Evolutionary conservation across 2,329 filamentous ascomycete species (phyloP), one percentile per base, ranked within the genome.

Genomic region (Blastomyces silverae): DNA sequence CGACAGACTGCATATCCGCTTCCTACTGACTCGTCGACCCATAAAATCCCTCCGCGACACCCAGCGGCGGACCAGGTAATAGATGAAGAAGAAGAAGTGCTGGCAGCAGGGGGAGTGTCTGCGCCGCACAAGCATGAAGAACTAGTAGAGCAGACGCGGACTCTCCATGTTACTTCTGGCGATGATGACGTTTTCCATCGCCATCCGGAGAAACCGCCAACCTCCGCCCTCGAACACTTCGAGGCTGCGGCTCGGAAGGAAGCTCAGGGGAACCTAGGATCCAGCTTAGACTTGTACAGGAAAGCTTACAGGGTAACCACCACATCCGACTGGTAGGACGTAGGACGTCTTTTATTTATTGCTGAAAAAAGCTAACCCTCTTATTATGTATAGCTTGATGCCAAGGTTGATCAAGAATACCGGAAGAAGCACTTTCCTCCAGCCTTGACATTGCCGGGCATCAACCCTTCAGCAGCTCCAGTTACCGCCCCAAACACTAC

Each of bases 221-320:
- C 81, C 28, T 90, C 92, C 13, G 94, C 94, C 0, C 78, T 99
- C 20, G 94, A 97, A 71, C 90, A 96, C 75, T 97, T 94, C 72
- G 94, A 97, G 75, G 86, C 85, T 73, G 94, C 93, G 3, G 92
- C 96, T 64, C 89, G 95, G 77, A 92, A 88, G 76, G 94, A 99
- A 78, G 85, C 83, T 0, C 85, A 89, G 71, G 94, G 94, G 0
- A 94, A 86, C 67, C 81, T 97, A 61, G 92, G 92, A 5, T 93
- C 97, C 68, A 97, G 93, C 73, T 76, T 99, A 64, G 86, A 85
- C 69, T 83, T 95, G 61, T 99, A 99, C 76, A 86, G 94, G 58
- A 92, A 89, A 75, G 94, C 94, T 0, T 97, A 96, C 75, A 87
- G 89, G 74, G 91, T 93, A 78, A n/a, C 31, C 22, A n/a, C 37